These are phyloP conservation scores for Hypoxylon sp. DNA, from an alignment of 2,329 filamentous ascomycete species.

Conservation along the genomic window DNA sequence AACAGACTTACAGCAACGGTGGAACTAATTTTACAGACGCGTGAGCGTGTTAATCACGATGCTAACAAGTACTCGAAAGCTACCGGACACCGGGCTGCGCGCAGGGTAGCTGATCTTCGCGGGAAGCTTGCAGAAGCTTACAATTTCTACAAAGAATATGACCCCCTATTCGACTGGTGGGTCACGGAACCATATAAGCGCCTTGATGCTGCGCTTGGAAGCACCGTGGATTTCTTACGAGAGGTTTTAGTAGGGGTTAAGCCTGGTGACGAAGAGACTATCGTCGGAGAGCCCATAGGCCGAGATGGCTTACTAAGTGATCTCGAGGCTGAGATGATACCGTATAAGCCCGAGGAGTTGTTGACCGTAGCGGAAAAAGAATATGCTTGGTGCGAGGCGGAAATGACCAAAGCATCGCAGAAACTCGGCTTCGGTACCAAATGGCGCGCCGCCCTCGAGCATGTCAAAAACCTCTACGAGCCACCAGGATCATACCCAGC, in stretches of 20 bases:
- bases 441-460: constrained; percentile 66
- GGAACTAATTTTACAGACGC: constrained; percentile 50
- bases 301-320: constrained; percentile 62
- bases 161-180: constrained; percentile 70
- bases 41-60: constrained; percentile 52
- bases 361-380: constrained; percentile 63
- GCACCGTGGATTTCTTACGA: constrained; percentile 52
- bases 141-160: constrained; percentile 65
- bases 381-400: constrained; percentile 66
- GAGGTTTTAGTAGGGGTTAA: constrained; percentile 59
- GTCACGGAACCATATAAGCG: constrained; percentile 57
- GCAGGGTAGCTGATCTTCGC: constrained; percentile 56
- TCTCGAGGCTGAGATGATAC: constrained; percentile 67
- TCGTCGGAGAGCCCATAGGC: constrained; percentile 69
- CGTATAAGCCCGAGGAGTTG: constrained; percentile 68
- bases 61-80: constrained; percentile 54
- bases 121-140: constrained; percentile 60
- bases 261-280: constrained; percentile 59
- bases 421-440: constrained; percentile 61
- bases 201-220: constrained; percentile 54
- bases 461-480: constrained; percentile 67
- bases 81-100: constrained; percentile 60
- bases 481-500: constrained; percentile 64
- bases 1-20: constrained; percentile 54
- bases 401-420: constrained; percentile 64